A percentile compares a stretch with the other conserved stretches of the same genome.
phyloP scores from a whole-genome alignment of 2,329 filamentous ascomycete genomes.

The Stachybotrys chlorohalonatus region DNA sequence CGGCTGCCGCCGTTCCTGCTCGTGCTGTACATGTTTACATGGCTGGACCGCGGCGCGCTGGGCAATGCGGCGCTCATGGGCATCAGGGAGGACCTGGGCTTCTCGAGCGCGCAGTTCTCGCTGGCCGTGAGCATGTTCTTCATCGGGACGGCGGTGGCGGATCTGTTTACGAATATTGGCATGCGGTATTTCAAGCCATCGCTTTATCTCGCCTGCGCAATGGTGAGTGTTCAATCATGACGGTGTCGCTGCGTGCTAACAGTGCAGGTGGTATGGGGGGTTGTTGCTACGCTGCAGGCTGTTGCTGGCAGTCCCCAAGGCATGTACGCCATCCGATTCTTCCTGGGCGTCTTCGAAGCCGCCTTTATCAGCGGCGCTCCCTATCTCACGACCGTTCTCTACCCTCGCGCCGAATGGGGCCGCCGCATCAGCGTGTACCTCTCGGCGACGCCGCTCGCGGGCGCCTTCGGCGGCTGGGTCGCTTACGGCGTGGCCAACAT shows the following conservation, averaged over 20 bases:
- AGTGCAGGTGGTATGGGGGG: conserved; percentile 1
- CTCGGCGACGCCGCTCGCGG: conserved; percentile 55
- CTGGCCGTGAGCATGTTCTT: conserved; percentile 14
- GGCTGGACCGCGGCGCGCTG: conserved; percentile 5
- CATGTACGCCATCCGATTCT: conserved; percentile 32
- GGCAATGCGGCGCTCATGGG: conserved; percentile 13
- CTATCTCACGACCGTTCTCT: conserved; percentile 25
- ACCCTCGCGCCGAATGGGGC: conserved; percentile 22
- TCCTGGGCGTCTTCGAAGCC: conserved; percentile 24
- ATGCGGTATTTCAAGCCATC: background rate
- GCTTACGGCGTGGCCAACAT: conserved; percentile 53
- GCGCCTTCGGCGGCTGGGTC: conserved; percentile 56
- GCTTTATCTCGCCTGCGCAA: background rate
- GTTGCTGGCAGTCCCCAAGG: conserved; percentile 34
- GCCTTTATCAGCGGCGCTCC: conserved; percentile 22
- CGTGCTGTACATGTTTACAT: conserved; percentile 4
- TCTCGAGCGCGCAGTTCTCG: conserved; percentile 10
- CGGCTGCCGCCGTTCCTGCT: conserved; percentile 5
- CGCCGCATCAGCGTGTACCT: conserved; percentile 29
- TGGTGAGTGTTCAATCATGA: background rate
- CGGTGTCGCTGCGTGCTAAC: conserved; percentile 3
- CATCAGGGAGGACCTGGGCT: conserved; percentile 9
- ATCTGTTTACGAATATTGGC: background rate
- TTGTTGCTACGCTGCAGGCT: conserved; percentile 27
- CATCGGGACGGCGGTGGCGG: conserved; percentile 2